Evolutionary conservation across 176 grass and related monocot genomes (phyloP).

Genomic region (Raddia distichophylla): DNA sequence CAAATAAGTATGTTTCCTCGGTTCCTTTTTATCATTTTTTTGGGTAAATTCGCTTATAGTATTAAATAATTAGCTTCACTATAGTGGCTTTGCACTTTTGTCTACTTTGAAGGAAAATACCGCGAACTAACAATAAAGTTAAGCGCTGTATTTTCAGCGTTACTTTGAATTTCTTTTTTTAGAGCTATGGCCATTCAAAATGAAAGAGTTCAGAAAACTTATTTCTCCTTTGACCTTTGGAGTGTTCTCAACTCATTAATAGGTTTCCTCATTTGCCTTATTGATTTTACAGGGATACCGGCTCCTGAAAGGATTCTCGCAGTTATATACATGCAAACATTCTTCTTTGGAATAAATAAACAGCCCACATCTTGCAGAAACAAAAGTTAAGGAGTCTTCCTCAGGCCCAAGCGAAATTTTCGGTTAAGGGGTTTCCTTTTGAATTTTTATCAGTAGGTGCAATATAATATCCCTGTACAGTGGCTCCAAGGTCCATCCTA

Average conservation of each 20-base stretch:
- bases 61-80: neutral
- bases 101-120: neutral
- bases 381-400: neutral
- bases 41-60: neutral
- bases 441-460: too few species aligned
- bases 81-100: neutral
- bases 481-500: too few species aligned
- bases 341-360: neutral
- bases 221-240: neutral
- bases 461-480: too few species aligned
- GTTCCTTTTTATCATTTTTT: neutral
- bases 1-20: conserved; percentile 15
- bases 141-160: neutral
- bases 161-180: neutral
- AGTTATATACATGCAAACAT: neutral
- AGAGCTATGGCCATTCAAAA: neutral
- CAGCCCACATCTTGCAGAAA: neutral
- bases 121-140: conserved; percentile 30
- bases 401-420: too few species aligned
- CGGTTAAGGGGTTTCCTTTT: too few species aligned
- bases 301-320: conserved; percentile 1
- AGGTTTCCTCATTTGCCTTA: neutral
- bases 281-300: conserved; percentile 21
- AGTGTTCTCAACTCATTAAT: neutral
- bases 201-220: neutral